A percentile compares a stretch with the other conserved stretches of the same genome.
These are phyloP conservation scores for Moricandia moricandioides DNA, from an alignment of 345 rosid species.

Conservation along the genomic window DNA sequence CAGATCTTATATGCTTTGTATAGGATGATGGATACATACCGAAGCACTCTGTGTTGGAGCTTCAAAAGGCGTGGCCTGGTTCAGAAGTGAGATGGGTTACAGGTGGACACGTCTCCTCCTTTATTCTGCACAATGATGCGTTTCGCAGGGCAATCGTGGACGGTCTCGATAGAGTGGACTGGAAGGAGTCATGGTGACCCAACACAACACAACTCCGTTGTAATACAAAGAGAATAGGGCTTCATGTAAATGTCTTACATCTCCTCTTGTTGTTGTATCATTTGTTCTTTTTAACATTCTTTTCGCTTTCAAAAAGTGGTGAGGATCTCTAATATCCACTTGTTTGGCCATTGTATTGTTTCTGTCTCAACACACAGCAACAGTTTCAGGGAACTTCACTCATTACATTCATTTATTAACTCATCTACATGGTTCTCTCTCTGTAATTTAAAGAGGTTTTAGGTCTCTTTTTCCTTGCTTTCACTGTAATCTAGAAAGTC, in stretches of 20 bases:
- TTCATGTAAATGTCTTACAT: conserved; percentile 28
- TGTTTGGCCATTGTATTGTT: background rate
- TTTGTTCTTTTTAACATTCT: background rate
- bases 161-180: conserved; percentile 65
- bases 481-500: background rate
- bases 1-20: background rate
- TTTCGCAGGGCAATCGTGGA: conserved; percentile 87
- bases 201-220: background rate
- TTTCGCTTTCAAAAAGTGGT: background rate
- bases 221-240: background rate
- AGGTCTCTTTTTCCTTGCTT: conserved; percentile 16
- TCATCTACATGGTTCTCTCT: background rate
- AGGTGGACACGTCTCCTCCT: conserved; percentile 93
- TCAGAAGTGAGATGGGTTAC: conserved; percentile 99
- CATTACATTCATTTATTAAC: background rate
- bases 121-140: conserved; percentile 73
- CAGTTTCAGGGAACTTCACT: background rate
- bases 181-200: conserved; percentile 74
- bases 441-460: background rate
- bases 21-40: conserved; percentile 99
- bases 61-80: conserved; percentile 98
- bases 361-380: background rate
- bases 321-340: background rate
- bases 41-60: conserved; percentile 87
- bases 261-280: conserved; percentile 1